Base-by-base conservation (phyloP, 331 rosid species). In the Dryas integrifolia region DNA sequence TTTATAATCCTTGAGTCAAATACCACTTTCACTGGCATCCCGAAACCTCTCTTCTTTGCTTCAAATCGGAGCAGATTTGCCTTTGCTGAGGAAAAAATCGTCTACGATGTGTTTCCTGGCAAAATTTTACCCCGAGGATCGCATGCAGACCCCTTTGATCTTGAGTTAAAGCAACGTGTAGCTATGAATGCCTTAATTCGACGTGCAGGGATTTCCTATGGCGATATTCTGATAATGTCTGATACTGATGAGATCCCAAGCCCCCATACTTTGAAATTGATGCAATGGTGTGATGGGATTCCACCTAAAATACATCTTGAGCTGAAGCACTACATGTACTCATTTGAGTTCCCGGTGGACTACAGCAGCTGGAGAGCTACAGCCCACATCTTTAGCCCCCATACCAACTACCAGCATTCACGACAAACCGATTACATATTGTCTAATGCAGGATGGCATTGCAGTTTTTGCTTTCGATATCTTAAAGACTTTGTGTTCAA, bases 391-490 rank as follows among this genome's bases (percentile, higher is more conserved):
- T 86, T 56, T 8, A 73, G 83, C 64, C 82, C 91, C 3, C 39
- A 76, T 24, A 84, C 92, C 21, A 79, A 10, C 1, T 94, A 91
- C 56, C 78, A 78, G 49, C 98, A 94, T 78, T 86, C 91, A 0
- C 92, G 96, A 40, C 95, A 81, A 67, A 73, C 89, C 0, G 63
- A 89, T 52, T 38, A 80, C 10, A 67, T 91, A 43, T 70, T 94
- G 46, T 85, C 97, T 0, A 96, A 94, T 71, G 90, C 96, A 14
- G 97, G 98, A 56, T 94, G 97, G 97, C 98, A 94, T 60, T 94
- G 97, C 76, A 89, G 96, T 89, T 94, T 94, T 56, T 94, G 96
- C 82, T 91, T 94, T 79, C 83, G 85, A 69, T 47, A 65, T 52
- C 84, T 94, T 66, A 66, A 83, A 4, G 98, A 94, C 43, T 88